Evolutionary conservation across 2,329 filamentous ascomycete genomes (phyloP).

Genomic region (Epichloe uncinata): DNA sequence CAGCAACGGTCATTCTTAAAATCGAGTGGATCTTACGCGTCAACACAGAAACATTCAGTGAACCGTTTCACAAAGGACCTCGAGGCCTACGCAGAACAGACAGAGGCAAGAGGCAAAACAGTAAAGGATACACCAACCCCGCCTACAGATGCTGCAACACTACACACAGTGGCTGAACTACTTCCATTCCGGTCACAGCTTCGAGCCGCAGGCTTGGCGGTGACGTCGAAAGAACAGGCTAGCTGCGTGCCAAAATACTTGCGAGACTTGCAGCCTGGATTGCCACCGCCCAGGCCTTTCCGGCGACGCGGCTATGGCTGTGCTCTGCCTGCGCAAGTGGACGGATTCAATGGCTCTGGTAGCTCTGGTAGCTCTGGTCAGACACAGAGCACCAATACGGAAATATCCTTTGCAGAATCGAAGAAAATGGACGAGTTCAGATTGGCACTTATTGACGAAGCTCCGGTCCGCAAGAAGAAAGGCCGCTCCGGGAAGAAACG

Average conservation of each 20-base stretch:
- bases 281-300: neutral
- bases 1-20: neutral
- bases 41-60: constrained; percentile 29
- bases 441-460: constrained; percentile 20
- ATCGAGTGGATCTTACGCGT: constrained; percentile 24
- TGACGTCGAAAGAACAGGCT: constrained; percentile 38
- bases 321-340: constrained; percentile 13
- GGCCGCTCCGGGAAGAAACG: constrained; percentile 7
- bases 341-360: constrained; percentile 13
- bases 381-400: constrained; percentile 15
- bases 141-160: constrained; percentile 27
- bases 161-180: constrained; percentile 38
- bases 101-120: constrained; percentile 23
- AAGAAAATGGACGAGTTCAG: constrained; percentile 21
- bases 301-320: neutral
- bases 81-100: constrained; percentile 18
- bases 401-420: constrained; percentile 18
- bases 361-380: constrained; percentile 8
- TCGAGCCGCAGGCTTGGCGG: constrained; percentile 37
- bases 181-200: constrained; percentile 42
- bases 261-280: constrained; percentile 3
- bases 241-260: constrained; percentile 13
- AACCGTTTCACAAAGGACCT: constrained; percentile 22
- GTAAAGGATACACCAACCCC: constrained; percentile 27
- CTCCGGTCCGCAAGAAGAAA: constrained; percentile 11